Base-by-base conservation (phyloP, 2,329 filamentous ascomycete species). In the Tothia fuscella region DNA sequence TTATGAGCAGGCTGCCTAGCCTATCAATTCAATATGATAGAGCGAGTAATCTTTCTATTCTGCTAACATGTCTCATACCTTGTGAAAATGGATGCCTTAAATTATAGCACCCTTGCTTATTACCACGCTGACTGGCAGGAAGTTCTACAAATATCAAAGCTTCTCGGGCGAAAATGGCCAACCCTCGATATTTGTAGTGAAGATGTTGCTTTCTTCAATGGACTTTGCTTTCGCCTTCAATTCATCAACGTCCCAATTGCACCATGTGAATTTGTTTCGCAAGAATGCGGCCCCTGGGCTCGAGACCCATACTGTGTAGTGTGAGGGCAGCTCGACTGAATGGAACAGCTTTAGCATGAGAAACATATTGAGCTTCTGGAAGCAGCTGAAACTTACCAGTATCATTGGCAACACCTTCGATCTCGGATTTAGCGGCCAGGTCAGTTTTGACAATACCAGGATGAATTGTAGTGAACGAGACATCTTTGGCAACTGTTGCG, bases 361-460 rank as follows among this genome's bases (percentile, higher is more conserved):
- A 35, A 7, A 17, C 9, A 37, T 17, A 37, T 34, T 12, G 16
- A 17, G n/a, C 24, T n/a, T n/a, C n/a, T n/a, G n/a, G n/a, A n/a
- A n/a, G n/a, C n/a, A n/a, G n/a, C n/a, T n/a, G n/a, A n/a, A 13
- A 31, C 39, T 19, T 35, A 42, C 39, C 19, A 14, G 13, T 26
- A 26, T 42, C 39, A 28, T 16, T 4, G 39, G 39, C 21, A 42
- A 25, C 17, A 13, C 21, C 30, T 16, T 3, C 9, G 7, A 29
- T 39, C 12, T 16, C 41, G 21, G 17, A 14, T 21, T 43, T 38
- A 9, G 20, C 30, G 10, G n/a, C n/a, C 46, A 61, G 59, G 13
- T 58, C 52, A 4, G 61, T 63, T 6, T 53, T 48, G 1, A 60
- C 48, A 3, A 62, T 48, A 5, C 60, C 60, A 2, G 60, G 62